Percentiles rank a stretch among this genome's conserved stretches.
Conservation (phyloP, 306 rosid species). For the Leucaena leucocephala region DNA sequence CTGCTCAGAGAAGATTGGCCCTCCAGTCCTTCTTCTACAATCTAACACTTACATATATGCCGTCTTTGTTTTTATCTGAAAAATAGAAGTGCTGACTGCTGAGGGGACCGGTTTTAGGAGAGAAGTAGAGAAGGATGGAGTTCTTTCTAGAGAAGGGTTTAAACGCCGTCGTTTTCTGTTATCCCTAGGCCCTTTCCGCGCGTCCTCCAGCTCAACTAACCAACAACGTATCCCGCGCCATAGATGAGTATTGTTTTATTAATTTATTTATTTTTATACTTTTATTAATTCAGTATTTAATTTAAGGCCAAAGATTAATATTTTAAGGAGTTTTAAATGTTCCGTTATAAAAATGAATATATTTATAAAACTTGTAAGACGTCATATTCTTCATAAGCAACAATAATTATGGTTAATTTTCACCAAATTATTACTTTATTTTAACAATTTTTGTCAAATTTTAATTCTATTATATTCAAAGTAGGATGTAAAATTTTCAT, state of each 20-base stretch:
- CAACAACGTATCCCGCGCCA: not conserved
- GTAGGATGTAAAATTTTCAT: not conserved
- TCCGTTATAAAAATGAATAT: not conserved
- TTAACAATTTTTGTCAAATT: not conserved
- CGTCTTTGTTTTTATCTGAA: not conserved
- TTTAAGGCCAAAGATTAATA: not conserved
- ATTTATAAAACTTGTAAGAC: not conserved
- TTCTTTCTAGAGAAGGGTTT: constrained; percentile 36
- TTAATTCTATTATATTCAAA: not conserved
- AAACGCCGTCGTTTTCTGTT: constrained; percentile 4
- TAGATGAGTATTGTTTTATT: too few species aligned
- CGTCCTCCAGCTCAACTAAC: not conserved
- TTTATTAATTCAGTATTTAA: too few species aligned
- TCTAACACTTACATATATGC: not conserved
- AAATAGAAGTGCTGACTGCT: not conserved
- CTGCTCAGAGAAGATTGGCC: not conserved
- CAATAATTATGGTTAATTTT: not conserved
- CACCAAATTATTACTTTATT: not conserved
- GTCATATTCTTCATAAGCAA: not conserved
- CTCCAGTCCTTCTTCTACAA: not conserved
- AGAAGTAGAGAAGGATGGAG: constrained; percentile 24
- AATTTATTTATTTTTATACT: too few species aligned
- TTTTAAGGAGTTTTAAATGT: not conserved
- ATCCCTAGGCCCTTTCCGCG: not conserved
- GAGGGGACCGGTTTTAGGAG: not conserved